Evolutionary conservation across 1,284 basidiomycete genomes (phyloP).

Genomic region (Leccinum huronense): DNA sequence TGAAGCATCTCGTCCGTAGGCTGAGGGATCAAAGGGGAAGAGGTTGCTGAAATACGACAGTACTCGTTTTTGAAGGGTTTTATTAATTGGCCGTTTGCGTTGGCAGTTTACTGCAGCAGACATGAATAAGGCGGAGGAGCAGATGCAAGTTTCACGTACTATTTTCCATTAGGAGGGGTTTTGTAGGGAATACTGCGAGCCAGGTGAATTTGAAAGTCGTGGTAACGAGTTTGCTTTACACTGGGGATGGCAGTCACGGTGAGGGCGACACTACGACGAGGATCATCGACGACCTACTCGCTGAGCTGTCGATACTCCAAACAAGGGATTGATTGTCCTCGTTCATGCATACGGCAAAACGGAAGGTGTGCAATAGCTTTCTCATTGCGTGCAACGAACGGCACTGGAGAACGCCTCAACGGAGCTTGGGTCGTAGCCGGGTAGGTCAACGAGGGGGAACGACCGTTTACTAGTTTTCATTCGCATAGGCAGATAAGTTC

Average conservation of each 20-base stretch:
- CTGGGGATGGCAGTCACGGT: slow-evolving; percentile 39
- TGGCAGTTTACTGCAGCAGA: slow-evolving; percentile 64
- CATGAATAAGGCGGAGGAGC: background rate
- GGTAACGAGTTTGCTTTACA: slow-evolving; percentile 90
- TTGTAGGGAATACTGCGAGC: slow-evolving; percentile 88
- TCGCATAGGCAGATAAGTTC: too few species aligned
- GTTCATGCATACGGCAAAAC: slow-evolving; percentile 86
- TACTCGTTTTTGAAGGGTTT: slow-evolving; percentile 82
- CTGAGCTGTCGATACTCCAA: slow-evolving; percentile 80
- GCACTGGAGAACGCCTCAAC: slow-evolving; percentile 49
- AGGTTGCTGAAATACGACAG: slow-evolving; percentile 88
- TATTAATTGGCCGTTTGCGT: slow-evolving; percentile 70
- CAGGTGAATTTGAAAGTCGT: slow-evolving; percentile 87
- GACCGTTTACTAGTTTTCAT: too few species aligned
- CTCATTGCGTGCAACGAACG: slow-evolving; percentile 84
- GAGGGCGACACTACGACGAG: slow-evolving; percentile 3
- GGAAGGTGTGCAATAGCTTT: slow-evolving; percentile 85
- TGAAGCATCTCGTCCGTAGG: slow-evolving; percentile 72
- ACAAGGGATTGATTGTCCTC: slow-evolving; percentile 76
- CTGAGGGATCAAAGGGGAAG: slow-evolving; percentile 73
- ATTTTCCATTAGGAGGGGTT: slow-evolving; percentile 76
- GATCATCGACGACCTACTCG: slow-evolving; percentile 39
- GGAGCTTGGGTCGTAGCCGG: too few species aligned
- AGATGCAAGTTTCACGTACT: slow-evolving; percentile 50
- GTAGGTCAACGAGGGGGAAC: too few species aligned